Conservation (phyloP, 2,329 filamentous ascomycete species). For the Botrytis pseudocinerea region DNA sequence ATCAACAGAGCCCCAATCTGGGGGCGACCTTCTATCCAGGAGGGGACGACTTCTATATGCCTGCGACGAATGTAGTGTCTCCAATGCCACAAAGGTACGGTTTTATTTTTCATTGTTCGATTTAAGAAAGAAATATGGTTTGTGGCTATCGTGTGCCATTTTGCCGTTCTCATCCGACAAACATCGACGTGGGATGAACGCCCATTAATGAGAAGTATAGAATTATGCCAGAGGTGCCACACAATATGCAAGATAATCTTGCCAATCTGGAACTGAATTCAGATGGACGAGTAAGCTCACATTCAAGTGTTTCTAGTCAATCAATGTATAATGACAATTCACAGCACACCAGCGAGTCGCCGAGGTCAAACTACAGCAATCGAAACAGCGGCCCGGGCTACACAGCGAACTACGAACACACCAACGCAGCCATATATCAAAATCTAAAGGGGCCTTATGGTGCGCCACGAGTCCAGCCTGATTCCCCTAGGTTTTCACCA, state of each 20-base stretch:
- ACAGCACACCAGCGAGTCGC: constrained; percentile 25
- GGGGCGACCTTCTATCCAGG: constrained; percentile 68
- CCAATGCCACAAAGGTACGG: constrained; percentile 67
- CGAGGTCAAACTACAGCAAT: constrained; percentile 23
- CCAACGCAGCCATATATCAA: constrained; percentile 41
- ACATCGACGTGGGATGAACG: background rate
- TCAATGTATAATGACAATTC: constrained; percentile 28
- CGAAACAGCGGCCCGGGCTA: constrained; percentile 32
- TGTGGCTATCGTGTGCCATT: constrained; percentile 6
- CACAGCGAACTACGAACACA: constrained; percentile 40
- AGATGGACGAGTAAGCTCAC: constrained; percentile 36
- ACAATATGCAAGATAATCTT: constrained; percentile 94
- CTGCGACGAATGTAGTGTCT: constrained; percentile 59
- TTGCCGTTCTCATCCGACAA: constrained; percentile 4
- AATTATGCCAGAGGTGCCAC: constrained; percentile 91
- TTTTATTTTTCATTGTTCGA: constrained; percentile 16
- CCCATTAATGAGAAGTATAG: constrained; percentile 48
- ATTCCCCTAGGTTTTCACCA: constrained; percentile 78
- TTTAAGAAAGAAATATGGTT: background rate
- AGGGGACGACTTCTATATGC: constrained; percentile 67
- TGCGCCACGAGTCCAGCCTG: constrained; percentile 25
- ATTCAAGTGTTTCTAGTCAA: constrained; percentile 34
- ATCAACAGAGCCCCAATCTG: constrained; percentile 41
- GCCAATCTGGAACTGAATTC: constrained; percentile 87
- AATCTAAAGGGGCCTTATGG: constrained; percentile 35